Percentiles rank a stretch among this genome's conserved stretches.
These are phyloP conservation scores for Teunomyces atbi DNA, from an alignment of 805 yeast species.

Conservation along the genomic window DNA sequence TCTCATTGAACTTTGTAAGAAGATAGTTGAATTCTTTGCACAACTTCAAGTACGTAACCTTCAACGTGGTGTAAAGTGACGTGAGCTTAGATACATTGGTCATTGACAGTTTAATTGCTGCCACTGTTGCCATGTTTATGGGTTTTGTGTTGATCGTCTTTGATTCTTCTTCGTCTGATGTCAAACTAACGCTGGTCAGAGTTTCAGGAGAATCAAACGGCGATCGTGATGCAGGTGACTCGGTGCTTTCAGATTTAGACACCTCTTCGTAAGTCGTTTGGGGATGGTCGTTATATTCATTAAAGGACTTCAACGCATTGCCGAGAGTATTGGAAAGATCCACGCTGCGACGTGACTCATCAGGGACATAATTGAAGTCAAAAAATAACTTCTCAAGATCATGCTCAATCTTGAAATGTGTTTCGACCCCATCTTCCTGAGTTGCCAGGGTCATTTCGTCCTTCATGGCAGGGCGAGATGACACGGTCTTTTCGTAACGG, in stretches of 20 bases:
- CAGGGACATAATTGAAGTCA: conserved; percentile 3
- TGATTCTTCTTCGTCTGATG: conserved; percentile 10
- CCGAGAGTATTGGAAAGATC: conserved; percentile 14
- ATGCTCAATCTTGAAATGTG: neutral
- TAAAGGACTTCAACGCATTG: conserved; percentile 14
- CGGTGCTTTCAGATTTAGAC: neutral
- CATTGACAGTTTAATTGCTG: conserved; percentile 15
- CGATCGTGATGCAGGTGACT: conserved; percentile 11
- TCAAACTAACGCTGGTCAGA: conserved; percentile 8
- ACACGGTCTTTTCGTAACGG: neutral
- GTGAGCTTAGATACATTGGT: conserved; percentile 20
- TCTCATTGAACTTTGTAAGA: conserved; percentile 35
- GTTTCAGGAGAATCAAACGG: conserved; percentile 15
- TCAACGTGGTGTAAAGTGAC: conserved; percentile 32
- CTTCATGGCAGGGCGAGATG: neutral
- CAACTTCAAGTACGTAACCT: conserved; percentile 34
- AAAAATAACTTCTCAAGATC: conserved; percentile 8
- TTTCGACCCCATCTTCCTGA: neutral
- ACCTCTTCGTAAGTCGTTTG: neutral
- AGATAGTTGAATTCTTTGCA: conserved; percentile 39
- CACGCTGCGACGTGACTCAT: conserved; percentile 1
- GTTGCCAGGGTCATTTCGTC: neutral
- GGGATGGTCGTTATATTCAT: conserved; percentile 10
- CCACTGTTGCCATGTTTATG: conserved; percentile 10
- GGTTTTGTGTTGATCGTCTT: conserved; percentile 7